Conservation (phyloP, 2,329 filamentous ascomycete species). For the Boeremia exigua region DNA sequence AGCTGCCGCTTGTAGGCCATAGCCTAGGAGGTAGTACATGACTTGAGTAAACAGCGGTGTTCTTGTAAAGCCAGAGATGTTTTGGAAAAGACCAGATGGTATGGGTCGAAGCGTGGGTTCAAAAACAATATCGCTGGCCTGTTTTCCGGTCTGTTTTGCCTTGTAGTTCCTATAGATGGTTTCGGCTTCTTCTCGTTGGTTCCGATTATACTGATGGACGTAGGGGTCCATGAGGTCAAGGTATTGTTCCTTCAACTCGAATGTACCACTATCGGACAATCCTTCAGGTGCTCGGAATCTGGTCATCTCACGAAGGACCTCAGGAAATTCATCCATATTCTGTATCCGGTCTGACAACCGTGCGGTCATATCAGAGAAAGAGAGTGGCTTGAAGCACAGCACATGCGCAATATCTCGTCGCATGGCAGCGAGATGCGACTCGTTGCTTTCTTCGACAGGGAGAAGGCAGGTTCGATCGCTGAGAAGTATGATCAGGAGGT, state of each 20-base stretch:
- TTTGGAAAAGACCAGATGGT: conserved; percentile 75
- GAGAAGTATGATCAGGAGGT: conserved; percentile 87
- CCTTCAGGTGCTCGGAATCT: conserved; percentile 90
- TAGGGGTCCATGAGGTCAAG: conserved; percentile 93
- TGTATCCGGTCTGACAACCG: conserved; percentile 88
- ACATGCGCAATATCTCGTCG: conserved; percentile 91
- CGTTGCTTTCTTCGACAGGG: conserved; percentile 68
- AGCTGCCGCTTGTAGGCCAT: conserved; percentile 72
- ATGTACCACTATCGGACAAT: conserved; percentile 88
- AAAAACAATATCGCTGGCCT: conserved; percentile 83
- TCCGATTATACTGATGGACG: conserved; percentile 94
- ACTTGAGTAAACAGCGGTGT: conserved; percentile 89
- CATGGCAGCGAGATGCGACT: conserved; percentile 73
- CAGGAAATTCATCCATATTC: conserved; percentile 86
- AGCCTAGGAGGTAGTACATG: conserved; percentile 85
- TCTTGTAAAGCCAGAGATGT: conserved; percentile 78
- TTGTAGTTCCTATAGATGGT: conserved; percentile 85
- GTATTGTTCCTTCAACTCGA: conserved; percentile 86
- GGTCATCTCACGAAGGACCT: conserved; percentile 84
- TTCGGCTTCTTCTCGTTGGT: conserved; percentile 95
- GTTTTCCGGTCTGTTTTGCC: conserved; percentile 84
- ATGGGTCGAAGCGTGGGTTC: conserved; percentile 85
- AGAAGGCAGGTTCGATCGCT: conserved; percentile 86
- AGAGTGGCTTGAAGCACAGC: conserved; percentile 93
- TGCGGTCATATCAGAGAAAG: conserved; percentile 87